Conservation (phyloP, 257 asterid species). For the Solanum lignicaule region DNA sequence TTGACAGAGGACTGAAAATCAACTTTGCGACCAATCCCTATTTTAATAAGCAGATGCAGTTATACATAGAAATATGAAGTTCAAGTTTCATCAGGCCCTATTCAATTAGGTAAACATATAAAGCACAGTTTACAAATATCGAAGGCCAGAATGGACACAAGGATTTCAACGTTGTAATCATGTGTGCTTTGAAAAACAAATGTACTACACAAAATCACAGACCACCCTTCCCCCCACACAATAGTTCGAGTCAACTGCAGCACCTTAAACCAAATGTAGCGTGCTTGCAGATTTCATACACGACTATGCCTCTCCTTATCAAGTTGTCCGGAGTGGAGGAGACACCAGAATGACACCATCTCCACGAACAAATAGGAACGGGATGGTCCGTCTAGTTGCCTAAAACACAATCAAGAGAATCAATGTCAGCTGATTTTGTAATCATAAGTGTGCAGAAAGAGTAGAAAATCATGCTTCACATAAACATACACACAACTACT, state of each 20-base stretch:
- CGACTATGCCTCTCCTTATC: slow-evolving; percentile 5
- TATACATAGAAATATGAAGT: neutral
- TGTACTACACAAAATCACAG: neutral
- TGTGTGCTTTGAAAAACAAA: neutral
- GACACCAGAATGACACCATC: slow-evolving; percentile 96
- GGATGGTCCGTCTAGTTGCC: slow-evolving; percentile 76
- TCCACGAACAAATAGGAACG: slow-evolving; percentile 87
- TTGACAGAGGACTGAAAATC: too few species aligned
- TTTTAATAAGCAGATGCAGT: too few species aligned
- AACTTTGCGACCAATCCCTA: too few species aligned
- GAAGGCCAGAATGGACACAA: neutral
- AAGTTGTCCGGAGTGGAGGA: slow-evolving; percentile 86
- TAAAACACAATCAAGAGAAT: slow-evolving; percentile 8
- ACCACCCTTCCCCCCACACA: neutral
- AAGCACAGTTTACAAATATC: neutral
- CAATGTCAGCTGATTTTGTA: neutral
- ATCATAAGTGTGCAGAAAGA: neutral
- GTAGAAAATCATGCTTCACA: neutral
- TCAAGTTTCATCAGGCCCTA: neutral
- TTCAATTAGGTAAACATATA: neutral
- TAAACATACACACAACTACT: neutral
- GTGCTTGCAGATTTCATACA: neutral
- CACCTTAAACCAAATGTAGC: neutral
- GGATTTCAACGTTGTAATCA: neutral
- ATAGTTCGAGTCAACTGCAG: neutral